Base-by-base conservation (phyloP, 1,284 basidiomycete species). In the Malassezia pachydermatis region DNA sequence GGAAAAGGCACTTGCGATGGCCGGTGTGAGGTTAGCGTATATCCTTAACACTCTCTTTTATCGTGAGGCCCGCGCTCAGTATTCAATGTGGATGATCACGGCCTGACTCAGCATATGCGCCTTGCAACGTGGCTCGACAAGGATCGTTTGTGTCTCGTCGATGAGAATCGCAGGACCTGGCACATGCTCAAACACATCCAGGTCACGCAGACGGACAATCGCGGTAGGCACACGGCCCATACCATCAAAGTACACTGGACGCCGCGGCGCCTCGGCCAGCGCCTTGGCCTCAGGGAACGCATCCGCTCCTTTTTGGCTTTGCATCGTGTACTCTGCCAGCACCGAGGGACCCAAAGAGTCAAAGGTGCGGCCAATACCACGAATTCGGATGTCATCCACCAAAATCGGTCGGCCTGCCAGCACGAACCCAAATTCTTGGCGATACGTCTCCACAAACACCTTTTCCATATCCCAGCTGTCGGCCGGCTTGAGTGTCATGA, bases 91-190 rank as follows among this genome's bases (percentile, higher is more conserved):
- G 36, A 70, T 47, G 29, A 66, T 45, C 5, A 70, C 65, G 2
- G 59, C 58, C 22, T 61, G 49, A 16, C 45, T 51, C 22, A 58
- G 57, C 40, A 65, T 51, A 22, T 57, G 51, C 2, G 69, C 69
- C 24, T 44, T 48, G 42, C 66, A 70, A 2, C 45, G 37, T 9
- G 68, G 68, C 39, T 69, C 65, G 8, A 90, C 70, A 29, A 89
- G 81, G 54, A 92, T 86, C 22, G 88, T 92, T 75, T 92, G 88
- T 13, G 88, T 94, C 62, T 86, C 77, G 72, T 94, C 88, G 58
- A 94, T 84, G 54, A 92, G 81, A 78, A 90, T 82, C 19, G 86
- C 85, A 2, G 89, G 88, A 0, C 88, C 88, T 25, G 76, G 67
- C 25, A 95, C 76, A 23, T 76, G 74, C 51, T 86, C 82, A 3